phyloP scores from a whole-genome alignment of 2,329 filamentous ascomycete genomes.

The Colletotrichum filicis region DNA sequence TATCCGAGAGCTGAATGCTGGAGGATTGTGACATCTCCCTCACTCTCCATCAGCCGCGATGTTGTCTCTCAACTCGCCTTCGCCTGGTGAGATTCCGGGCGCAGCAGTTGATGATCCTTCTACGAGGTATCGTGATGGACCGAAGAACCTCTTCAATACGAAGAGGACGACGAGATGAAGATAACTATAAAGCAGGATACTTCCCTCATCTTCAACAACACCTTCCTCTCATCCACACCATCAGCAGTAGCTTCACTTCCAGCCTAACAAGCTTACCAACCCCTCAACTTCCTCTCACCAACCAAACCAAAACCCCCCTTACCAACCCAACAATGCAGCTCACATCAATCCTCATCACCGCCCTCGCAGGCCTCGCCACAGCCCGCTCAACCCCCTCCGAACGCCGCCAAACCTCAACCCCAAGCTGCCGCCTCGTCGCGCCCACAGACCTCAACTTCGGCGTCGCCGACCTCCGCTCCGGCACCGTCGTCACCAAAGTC shows the following conservation, averaged over 20 bases:
- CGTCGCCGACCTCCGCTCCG: constrained; percentile 19
- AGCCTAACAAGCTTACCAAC: not conserved
- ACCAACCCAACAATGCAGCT: constrained; percentile 19
- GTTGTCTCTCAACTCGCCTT: not conserved
- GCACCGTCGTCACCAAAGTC: constrained; percentile 19
- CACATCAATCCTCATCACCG: constrained; percentile 21
- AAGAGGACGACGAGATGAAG: not conserved
- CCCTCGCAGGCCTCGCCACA: constrained; percentile 7
- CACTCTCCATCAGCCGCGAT: not conserved
- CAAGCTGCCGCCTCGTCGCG: constrained; percentile 17
- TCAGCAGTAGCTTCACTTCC: constrained; percentile 6
- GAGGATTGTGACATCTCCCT: too few species aligned
- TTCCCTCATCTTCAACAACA: not conserved
- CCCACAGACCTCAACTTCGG: constrained; percentile 22
- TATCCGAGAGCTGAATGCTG: not conserved
- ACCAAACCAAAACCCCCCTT: not conserved
- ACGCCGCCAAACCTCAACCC: constrained; percentile 8
- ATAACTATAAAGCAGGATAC: constrained; percentile 2
- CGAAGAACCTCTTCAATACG: not conserved
- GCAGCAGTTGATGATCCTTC: constrained; percentile 6
- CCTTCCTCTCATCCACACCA: not conserved
- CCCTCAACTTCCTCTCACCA: not conserved
- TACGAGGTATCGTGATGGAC: not conserved
- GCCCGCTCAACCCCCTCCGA: constrained; percentile 7
- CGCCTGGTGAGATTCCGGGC: not conserved